Evolutionary conservation across 345 rosid genomes (phyloP).

Genomic region (Laguncularia racemosa): DNA sequence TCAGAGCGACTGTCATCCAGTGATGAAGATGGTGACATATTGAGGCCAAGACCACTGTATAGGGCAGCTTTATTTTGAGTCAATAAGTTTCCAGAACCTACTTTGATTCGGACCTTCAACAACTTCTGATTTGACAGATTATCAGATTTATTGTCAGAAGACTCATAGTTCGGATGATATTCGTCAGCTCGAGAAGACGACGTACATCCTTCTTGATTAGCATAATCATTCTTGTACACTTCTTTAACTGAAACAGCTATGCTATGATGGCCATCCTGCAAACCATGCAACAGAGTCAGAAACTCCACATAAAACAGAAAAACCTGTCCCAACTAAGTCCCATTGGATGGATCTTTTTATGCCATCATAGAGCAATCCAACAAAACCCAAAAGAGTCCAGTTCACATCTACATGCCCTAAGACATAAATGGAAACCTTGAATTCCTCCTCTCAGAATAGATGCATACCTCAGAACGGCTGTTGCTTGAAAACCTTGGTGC

Average conservation of each 20-base stretch:
- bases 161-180: slow-evolving; percentile 23
- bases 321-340: too few species aligned
- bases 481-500: slow-evolving; percentile 51
- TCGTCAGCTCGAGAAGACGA: slow-evolving; percentile 31
- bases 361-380: too few species aligned
- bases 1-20: slow-evolving; percentile 59
- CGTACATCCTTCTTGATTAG: slow-evolving; percentile 26
- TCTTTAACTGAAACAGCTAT: slow-evolving; percentile 30
- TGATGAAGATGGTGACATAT: slow-evolving; percentile 62
- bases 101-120: slow-evolving; percentile 73
- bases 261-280: slow-evolving; percentile 19
- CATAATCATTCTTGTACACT: slow-evolving; percentile 21
- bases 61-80: slow-evolving; percentile 57
- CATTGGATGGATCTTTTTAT: too few species aligned
- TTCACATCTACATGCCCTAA: background rate
- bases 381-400: too few species aligned
- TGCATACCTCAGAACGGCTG: slow-evolving; percentile 53
- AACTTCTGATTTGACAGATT: slow-evolving; percentile 48
- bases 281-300: slow-evolving; percentile 29
- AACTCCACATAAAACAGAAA: slow-evolving; percentile 15
- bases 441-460: background rate
- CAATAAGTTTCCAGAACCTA: slow-evolving; percentile 67
- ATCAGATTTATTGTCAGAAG: slow-evolving; percentile 28
- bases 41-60: slow-evolving; percentile 64
- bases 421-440: background rate